These are phyloP conservation scores for Cryptosporidium muris DNA, from an alignment of 169 alveolate genomes.

Conservation along the genomic window DNA sequence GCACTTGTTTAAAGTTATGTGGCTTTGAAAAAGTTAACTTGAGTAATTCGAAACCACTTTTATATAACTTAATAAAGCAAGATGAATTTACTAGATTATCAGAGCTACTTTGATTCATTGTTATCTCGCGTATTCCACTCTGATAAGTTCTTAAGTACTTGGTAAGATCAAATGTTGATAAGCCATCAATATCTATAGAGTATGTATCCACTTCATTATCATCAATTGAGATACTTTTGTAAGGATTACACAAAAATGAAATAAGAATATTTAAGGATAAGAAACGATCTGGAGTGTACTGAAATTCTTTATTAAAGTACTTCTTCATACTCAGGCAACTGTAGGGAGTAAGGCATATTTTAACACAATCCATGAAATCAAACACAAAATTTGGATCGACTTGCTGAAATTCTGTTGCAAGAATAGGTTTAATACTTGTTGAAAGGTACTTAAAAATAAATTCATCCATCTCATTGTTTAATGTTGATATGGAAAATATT, in stretches of 20 bases:
- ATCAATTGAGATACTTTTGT: neutral
- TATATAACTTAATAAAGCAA: neutral
- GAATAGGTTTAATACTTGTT: neutral
- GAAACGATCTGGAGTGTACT: neutral
- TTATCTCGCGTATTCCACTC: slow-evolving; percentile 28
- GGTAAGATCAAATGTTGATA: slow-evolving; percentile 48
- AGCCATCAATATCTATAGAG: neutral
- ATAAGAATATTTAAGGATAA: neutral
- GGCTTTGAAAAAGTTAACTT: neutral
- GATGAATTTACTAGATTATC: neutral
- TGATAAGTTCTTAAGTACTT: slow-evolving; percentile 56
- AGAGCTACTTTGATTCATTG: slow-evolving; percentile 6
- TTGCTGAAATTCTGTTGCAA: slow-evolving; percentile 36
- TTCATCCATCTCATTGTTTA: slow-evolving; percentile 9
- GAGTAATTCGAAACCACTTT: slow-evolving; percentile 17
- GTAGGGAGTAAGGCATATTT: slow-evolving; percentile 24
- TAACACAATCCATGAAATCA: slow-evolving; percentile 42
- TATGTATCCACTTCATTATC: neutral
- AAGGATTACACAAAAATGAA: slow-evolving; percentile 37
- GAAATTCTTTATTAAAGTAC: neutral
- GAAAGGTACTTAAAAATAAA: neutral
- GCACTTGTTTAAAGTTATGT: slow-evolving; percentile 46
- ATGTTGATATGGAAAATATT: slow-evolving; percentile 20
- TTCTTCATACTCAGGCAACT: neutral
- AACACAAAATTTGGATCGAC: slow-evolving; percentile 50